Evolutionary conservation across 805 yeast genomes (phyloP).

Genomic region (Lipomyces sp.): DNA sequence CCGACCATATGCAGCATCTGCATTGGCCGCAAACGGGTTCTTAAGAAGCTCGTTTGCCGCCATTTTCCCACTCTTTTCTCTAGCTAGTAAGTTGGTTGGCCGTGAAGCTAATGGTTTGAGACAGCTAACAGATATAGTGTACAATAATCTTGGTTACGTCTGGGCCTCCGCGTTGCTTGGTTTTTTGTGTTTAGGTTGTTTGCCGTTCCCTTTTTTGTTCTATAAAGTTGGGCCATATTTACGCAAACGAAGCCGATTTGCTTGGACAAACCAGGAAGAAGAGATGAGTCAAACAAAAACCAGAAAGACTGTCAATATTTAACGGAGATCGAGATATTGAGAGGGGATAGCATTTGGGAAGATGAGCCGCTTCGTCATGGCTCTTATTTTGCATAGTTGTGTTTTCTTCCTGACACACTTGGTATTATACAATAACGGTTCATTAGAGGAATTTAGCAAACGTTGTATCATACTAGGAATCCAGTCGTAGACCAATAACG

Average conservation of each 20-base stretch:
- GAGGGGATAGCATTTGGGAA: not conserved
- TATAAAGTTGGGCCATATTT: conserved; percentile 33
- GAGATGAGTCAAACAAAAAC: not conserved
- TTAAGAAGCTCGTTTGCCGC: conserved; percentile 55
- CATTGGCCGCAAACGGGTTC: conserved; percentile 76
- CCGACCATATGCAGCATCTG: conserved; percentile 66
- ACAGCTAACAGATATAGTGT: conserved; percentile 51
- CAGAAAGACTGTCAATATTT: not conserved
- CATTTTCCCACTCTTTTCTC: conserved; percentile 54
- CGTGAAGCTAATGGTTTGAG: conserved; percentile 51
- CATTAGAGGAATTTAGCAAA: too few species aligned
- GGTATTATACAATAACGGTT: too few species aligned
- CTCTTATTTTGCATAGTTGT: too few species aligned
- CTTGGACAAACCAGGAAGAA: conserved; percentile 23
- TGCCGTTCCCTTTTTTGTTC: conserved; percentile 38
- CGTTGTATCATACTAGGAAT: too few species aligned
- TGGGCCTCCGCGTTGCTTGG: conserved; percentile 55
- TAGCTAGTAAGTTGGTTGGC: conserved; percentile 46
- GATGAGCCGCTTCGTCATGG: too few species aligned
- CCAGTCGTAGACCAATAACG: not conserved
- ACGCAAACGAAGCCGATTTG: conserved; percentile 28
- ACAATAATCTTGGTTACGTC: conserved; percentile 61
- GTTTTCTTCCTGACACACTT: too few species aligned
- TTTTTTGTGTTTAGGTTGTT: conserved; percentile 27
- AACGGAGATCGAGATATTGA: not conserved